These are phyloP conservation scores for Kodamaea ohmeri DNA, from an alignment of 1,139 yeast genomes.

Conservation along the genomic window DNA sequence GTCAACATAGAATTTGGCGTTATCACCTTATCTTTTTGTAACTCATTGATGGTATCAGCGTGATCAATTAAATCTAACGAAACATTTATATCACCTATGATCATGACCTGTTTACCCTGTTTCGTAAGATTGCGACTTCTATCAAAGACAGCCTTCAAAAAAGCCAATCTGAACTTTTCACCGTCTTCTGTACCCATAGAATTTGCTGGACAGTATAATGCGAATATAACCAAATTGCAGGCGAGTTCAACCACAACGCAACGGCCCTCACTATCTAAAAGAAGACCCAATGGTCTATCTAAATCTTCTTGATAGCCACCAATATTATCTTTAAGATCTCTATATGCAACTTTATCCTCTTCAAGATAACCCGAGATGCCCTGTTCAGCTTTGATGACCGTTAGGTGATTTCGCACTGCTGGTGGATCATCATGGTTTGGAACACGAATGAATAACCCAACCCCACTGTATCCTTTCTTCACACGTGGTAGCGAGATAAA, in stretches of 20 bases:
- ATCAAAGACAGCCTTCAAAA: slow-evolving; percentile 54
- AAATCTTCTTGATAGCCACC: slow-evolving; percentile 68
- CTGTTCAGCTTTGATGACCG: slow-evolving; percentile 77
- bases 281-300: slow-evolving; percentile 37
- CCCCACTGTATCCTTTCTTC: slow-evolving; percentile 89
- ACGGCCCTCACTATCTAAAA: slow-evolving; percentile 82
- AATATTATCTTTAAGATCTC: slow-evolving; percentile 38
- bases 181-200: slow-evolving; percentile 72
- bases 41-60: slow-evolving; percentile 62
- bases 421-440: slow-evolving; percentile 42
- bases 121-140: slow-evolving; percentile 54
- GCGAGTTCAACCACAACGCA: slow-evolving; percentile 73
- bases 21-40: slow-evolving; percentile 1
- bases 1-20: slow-evolving; percentile 12
- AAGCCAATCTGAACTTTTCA: slow-evolving; percentile 56
- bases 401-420: slow-evolving; percentile 33
- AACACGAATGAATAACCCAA: slow-evolving; percentile 71
- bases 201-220: slow-evolving; percentile 92
- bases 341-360: slow-evolving; percentile 15
- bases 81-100: slow-evolving; percentile 88
- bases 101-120: slow-evolving; percentile 62
- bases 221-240: slow-evolving; percentile 59
- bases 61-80: slow-evolving; percentile 77
- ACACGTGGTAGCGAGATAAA: slow-evolving; percentile 66
- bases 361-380: slow-evolving; percentile 76